Evolutionary conservation across 1,284 basidiomycete genomes (phyloP), one percentile per base, ranked within the genome.

Genomic region (Naganishia sp.): DNA sequence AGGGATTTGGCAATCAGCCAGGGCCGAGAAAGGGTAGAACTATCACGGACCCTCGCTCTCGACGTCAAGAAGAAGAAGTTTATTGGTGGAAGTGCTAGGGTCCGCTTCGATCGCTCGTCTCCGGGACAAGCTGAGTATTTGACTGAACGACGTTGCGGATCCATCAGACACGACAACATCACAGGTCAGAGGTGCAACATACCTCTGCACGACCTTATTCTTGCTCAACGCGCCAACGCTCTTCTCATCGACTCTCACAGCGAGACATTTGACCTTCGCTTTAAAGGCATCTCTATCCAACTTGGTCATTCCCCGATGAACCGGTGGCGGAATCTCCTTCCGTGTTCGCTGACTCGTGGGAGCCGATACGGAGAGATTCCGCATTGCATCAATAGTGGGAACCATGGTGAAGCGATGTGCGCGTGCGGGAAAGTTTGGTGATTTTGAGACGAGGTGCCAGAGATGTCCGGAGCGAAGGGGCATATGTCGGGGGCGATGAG

Each of bases 201-300:
- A 90, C 89, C 82, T 83, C 79, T 81, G 84, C 74, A 90, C 74
- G 21, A 79, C 77, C 32, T 82, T 80, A 43, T 87, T 82, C 70
- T 84, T 86, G 65, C 88, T 74, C 35, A 92, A 71, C 3, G 74
- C 72, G 6, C 85, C 84, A 1, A 88, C 84, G 71, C 84, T 84
- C 17, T 77, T 77, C 2, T 87, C 84, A 35, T 85, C 82, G 13
- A 91, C 82, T 31, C 85, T 83, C 6, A 84, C 86, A 9, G 87
- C 89, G 32, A 94, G 81, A 5, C 92, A 82, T 17, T 85, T 81
- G 2, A 93, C 71, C 0, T 82, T 81, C 76, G 86, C 86, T 17
- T 76, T 81, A 74, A 94, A 94, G 17, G 82, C 83, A 63, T 77
- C 72, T 66, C 84, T 85, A 80, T 93, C 86, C 23, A 94, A 78